These are phyloP conservation scores for Sporothrix variecibatus DNA, from an alignment of 2,329 filamentous ascomycete genomes.

Conservation along the genomic window DNA sequence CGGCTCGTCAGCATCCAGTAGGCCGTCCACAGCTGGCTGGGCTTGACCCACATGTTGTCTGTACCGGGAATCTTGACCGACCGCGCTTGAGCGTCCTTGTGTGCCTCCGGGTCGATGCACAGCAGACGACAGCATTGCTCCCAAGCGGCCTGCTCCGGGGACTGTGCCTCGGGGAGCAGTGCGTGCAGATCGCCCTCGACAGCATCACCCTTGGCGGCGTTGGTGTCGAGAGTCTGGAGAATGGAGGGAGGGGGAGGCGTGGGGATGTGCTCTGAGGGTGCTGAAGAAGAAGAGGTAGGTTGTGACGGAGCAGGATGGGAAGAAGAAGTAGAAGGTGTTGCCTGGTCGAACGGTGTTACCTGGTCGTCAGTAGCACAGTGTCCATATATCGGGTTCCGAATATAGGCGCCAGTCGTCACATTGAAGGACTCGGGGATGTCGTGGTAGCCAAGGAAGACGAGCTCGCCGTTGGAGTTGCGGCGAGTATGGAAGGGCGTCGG, in stretches of 20 bases:
- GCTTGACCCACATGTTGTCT: constrained; percentile 31
- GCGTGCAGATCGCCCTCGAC: constrained; percentile 33
- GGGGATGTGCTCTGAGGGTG: background rate
- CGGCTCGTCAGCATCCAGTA: constrained; percentile 34
- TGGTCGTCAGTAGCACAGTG: background rate
- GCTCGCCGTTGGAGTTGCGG: background rate
- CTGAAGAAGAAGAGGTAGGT: background rate
- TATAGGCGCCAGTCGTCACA: background rate
- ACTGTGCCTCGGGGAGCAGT: constrained; percentile 28
- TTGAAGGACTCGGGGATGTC: background rate
- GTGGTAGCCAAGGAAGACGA: background rate
- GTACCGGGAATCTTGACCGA: constrained; percentile 32
- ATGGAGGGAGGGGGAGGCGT: constrained; percentile 19
- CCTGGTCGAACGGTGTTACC: too few species aligned
- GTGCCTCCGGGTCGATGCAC: constrained; percentile 28
- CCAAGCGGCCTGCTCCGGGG: constrained; percentile 30
- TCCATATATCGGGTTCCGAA: background rate
- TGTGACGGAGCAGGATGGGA: background rate
- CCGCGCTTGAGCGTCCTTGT: constrained; percentile 29
- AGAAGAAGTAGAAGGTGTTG: background rate
- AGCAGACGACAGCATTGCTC: constrained; percentile 31
- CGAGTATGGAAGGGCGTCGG: background rate
- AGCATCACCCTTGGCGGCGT: constrained; percentile 30
- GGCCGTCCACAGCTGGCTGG: constrained; percentile 33
- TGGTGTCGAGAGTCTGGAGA: constrained; percentile 32